These are phyloP conservation scores for Diospyros lotus DNA, from an alignment of 148 eudicot species.

Conservation along the genomic window DNA sequence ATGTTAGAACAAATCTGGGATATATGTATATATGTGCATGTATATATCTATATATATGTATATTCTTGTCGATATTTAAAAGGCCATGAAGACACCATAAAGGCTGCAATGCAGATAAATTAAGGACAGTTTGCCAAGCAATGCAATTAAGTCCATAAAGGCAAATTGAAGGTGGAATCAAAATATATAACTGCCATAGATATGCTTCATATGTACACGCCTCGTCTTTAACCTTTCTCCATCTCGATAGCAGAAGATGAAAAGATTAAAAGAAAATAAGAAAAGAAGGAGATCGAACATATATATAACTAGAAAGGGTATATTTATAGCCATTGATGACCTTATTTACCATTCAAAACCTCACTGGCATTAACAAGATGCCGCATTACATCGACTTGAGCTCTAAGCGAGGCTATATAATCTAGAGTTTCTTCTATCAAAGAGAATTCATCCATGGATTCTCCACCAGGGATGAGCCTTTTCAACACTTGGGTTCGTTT, in stretches of 20 bases:
- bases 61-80: background rate
- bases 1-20: background rate
- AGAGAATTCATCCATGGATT: conserved; percentile 50
- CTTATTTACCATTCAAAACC: conserved; percentile 11
- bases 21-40: no score
- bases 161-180: background rate
- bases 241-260: background rate
- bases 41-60: no score
- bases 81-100: background rate
- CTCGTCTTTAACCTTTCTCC: background rate
- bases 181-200: conserved; percentile 4
- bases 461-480: conserved; percentile 67
- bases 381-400: conserved; percentile 79
- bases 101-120: background rate
- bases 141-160: background rate
- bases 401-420: conserved; percentile 51
- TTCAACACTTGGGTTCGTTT: conserved; percentile 58
- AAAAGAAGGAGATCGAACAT: background rate
- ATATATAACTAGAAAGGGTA: background rate
- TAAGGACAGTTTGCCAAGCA: background rate
- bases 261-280: background rate
- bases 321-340: background rate
- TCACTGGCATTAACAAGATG: conserved; percentile 41
- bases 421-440: conserved; percentile 75
- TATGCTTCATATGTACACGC: background rate